Evolutionary conservation across 2,329 filamentous ascomycete genomes (phyloP), one percentile per base, ranked within the genome.

Genomic region (Byssochlamys sp.): DNA sequence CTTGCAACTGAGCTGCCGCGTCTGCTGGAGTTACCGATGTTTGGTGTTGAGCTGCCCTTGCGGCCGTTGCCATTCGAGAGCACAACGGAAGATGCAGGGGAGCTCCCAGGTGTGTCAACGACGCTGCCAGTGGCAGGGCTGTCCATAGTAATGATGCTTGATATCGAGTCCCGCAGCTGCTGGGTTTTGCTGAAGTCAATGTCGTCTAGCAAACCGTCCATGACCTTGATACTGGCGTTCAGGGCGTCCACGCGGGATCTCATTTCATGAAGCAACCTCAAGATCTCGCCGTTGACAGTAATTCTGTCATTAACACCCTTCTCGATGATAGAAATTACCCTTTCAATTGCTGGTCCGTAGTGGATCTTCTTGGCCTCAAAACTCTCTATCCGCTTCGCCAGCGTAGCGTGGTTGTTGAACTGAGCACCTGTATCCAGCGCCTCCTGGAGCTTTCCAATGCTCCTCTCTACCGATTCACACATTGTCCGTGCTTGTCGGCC

Each of bases 311-410:
- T 89, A 67, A 97, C 88, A n/a, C 94, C 94, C 69, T 90, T 92
- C 65, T 96, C 90, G 54, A 97, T 96, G 69, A 97, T 95, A 45
- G 87, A 86, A 19, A 97, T 76, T 6, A 99, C 90, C 49, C 91
- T 84, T 69, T 94, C 90, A 69, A 99, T 95, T 1, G 94, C 92
- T 9, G 91, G 90, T 1, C 91, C 88, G 67, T 97, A 99, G 71
- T 97, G 92, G 59, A 85, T 85, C 73, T 92, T 95, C 79, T 97
- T 99, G 50, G 89, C 90, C 70, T 96, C 91, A 71, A 96, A 99
- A 65, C 83, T 95, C 71, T 96, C 91, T 49, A 95, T 85, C 72
- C 91, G 92, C 75, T 94, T 95, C 60, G 80, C 79, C 75, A 94
- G 81, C 1, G 80, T 78, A 4, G 85, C 78, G 25, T 84, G 84